These are phyloP conservation scores for Gryganskiella cystojenkinii DNA, from an alignment of 192 early-diverging fungal species.

Conservation along the genomic window DNA sequence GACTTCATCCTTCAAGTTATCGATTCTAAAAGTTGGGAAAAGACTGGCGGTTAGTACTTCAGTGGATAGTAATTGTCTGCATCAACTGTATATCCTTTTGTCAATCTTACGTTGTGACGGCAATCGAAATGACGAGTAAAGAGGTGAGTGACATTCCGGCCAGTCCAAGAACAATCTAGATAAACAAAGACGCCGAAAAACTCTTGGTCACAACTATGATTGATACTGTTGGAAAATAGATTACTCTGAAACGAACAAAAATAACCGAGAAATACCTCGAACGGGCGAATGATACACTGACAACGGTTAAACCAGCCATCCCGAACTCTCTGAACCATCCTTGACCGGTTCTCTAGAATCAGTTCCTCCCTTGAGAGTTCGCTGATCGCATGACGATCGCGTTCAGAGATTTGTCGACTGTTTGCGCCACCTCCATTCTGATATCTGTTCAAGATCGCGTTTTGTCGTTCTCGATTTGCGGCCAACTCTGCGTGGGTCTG, in stretches of 20 bases:
- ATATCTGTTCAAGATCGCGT: conserved; percentile 36
- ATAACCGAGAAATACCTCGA: conserved; percentile 13
- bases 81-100: not conserved
- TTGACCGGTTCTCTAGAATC: conserved; percentile 33
- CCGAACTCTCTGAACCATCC: conserved; percentile 23
- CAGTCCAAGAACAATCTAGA: conserved; percentile 32
- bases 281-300: conserved; percentile 32
- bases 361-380: conserved; percentile 31
- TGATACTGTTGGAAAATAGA: not conserved
- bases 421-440: not conserved
- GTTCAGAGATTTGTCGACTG: conserved; percentile 22
- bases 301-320: conserved; percentile 37
- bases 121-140: conserved; percentile 34
- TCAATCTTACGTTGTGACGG: conserved; percentile 26
- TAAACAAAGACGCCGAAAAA: not conserved
- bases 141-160: conserved; percentile 18
- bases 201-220: no score
- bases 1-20: conserved; percentile 59
- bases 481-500: conserved; percentile 29
- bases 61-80: not conserved
- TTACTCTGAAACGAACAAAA: not conserved
- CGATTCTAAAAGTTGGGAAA: conserved; percentile 47
- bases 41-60: not conserved
- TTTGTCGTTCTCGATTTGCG: conserved; percentile 36
- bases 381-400: conserved; percentile 27